Base-by-base conservation (phyloP, 345 rosid species). In the Gossypium sturtianum region DNA sequence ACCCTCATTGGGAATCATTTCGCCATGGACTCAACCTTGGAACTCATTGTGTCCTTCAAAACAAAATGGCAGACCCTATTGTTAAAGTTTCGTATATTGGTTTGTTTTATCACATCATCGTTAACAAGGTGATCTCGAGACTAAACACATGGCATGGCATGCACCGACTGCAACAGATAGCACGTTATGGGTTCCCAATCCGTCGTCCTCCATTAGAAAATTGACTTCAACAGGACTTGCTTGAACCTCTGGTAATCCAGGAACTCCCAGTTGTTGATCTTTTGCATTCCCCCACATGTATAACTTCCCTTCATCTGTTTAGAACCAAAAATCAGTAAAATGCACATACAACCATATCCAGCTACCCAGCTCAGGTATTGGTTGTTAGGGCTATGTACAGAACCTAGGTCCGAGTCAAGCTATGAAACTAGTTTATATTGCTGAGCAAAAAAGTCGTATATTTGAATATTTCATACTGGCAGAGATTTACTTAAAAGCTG, bases 271-370 rank as follows among this genome's bases (percentile, higher is more conserved):
- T 78, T 94, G 98, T 62, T 84, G 86, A 79, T 94, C 99, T 85
- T 85, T 89, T 74, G 89, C 85, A 80, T 93, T 94, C 86, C 99
- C 98, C 98, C 99, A 94, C 96, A 87, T 88, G 86, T 86, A 91
- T 65, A 94, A 78, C 78, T 91, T 86, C 70, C 96, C 98, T 81
- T 78, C 77, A 75, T 89, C 98, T 94, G 86, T 80, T 44, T 7
- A 48, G 54, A 76, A 73, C 44, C 43, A 72, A 56, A 22, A 27
- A 4, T 56, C 12, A 52, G 54, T 12, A 66, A 13, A 53, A 70
- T 1, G 12, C 12, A 56, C 7, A 22, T 9, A 19, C 61, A 22
- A 12, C 2, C 0, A 7, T 56, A 54, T 56, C 47, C 48, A 12
- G n/a, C 29, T 53, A 27, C 2, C 23, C 27, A 45, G 19, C 38